Conservation (phyloP, 345 rosid genomes). For the Boechera divaricarpa region DNA sequence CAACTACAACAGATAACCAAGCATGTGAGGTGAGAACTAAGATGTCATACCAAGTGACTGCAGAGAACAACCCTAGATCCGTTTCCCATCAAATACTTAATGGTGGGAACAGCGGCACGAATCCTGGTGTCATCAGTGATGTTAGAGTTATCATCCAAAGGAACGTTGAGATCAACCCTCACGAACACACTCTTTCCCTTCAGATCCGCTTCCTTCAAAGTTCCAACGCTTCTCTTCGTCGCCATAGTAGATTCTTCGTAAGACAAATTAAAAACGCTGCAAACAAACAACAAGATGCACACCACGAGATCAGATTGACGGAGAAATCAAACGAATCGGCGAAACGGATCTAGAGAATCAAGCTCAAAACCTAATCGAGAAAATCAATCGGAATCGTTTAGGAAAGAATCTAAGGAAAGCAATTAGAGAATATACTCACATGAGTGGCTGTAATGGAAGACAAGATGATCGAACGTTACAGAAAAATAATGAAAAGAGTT, state of each 20-base stretch:
- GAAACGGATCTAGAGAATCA: conserved; percentile 19
- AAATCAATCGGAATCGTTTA: not conserved
- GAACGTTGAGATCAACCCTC: conserved; percentile 94
- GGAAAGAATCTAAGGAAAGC: not conserved
- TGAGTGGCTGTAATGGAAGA: conserved; percentile 25
- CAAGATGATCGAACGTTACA: conserved; percentile 8
- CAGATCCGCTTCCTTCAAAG: conserved; percentile 72
- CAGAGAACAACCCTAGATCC: conserved; percentile 97
- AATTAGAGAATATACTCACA: conserved; percentile 23
- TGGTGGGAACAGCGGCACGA: conserved; percentile 95
- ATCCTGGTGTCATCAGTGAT: conserved; percentile 96
- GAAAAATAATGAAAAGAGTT: conserved; percentile 20
- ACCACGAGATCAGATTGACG: conserved; percentile 6
- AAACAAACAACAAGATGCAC: not conserved
- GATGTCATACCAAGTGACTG: conserved; percentile 79
- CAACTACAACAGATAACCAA: not conserved
- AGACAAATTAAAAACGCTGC: conserved; percentile 18
- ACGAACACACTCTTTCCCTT: conserved; percentile 96
- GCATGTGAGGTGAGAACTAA: not conserved
- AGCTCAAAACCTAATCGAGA: not conserved
- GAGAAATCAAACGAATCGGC: conserved; percentile 17
- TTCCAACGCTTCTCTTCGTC: conserved; percentile 97
- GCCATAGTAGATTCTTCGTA: conserved; percentile 59
- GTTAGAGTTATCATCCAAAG: conserved; percentile 86
- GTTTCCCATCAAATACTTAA: conserved; percentile 83